Conservation (phyloP, 371 early-diverging fungal species). For the Rhizopus stolonifer region DNA sequence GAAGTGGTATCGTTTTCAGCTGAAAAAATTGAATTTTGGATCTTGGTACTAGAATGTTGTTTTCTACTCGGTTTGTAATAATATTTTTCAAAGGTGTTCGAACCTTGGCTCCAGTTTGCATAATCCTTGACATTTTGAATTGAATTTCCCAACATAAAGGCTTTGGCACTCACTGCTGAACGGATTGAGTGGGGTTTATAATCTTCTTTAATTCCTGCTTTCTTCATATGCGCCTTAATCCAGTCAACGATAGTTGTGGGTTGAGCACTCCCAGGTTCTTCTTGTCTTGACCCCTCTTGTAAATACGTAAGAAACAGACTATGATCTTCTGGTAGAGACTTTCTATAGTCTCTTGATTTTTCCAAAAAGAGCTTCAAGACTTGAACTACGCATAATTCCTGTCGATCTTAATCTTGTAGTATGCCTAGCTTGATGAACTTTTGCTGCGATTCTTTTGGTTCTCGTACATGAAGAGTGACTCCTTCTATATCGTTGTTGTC, state of each 20-base stretch:
- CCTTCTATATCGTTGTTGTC: background rate
- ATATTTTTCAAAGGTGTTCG: too few relatives aligned
- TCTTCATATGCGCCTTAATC: conserved; percentile 2
- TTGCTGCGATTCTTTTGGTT: conserved; percentile 11
- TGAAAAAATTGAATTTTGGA: too few relatives aligned
- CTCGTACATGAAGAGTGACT: conserved; percentile 4
- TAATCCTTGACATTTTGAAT: too few relatives aligned
- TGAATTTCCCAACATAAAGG: too few relatives aligned
- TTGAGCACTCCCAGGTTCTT: background rate
- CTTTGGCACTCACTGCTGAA: too few relatives aligned
- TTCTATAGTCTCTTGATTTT: background rate
- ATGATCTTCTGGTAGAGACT: background rate
- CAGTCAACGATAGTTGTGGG: conserved; percentile 1
- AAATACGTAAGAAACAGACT: conserved; percentile 1
- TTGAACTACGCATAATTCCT: background rate
- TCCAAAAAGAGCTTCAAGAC: background rate
- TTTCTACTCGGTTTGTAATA: too few relatives aligned
- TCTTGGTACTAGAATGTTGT: too few relatives aligned
- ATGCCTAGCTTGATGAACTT: background rate
- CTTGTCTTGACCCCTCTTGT: background rate
- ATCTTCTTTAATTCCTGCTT: too few relatives aligned
- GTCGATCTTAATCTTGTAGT: background rate
- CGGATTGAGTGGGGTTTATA: too few relatives aligned
- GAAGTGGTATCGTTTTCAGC: too few relatives aligned
- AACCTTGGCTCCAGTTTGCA: too few relatives aligned